Evolutionary conservation across 2,329 filamentous ascomycete genomes (phyloP), one percentile per base, ranked within the genome.

Genomic region (Emericellopsis cladophorae): DNA sequence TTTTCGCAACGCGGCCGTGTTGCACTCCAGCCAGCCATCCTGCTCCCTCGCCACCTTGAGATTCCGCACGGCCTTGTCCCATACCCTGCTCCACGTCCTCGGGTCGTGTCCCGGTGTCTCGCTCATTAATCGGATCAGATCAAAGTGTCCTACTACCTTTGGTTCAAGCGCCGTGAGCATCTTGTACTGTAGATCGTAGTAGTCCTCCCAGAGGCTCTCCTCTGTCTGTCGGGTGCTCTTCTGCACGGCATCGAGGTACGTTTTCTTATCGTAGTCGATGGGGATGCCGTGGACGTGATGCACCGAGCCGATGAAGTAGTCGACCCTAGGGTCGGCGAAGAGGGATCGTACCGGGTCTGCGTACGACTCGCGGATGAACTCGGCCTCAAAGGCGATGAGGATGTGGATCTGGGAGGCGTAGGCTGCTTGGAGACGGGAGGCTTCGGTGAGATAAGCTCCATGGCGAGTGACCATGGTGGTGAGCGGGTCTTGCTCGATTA

Each of bases 291-390:
- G 77, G 7, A 89, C 84, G 60, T 98, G 92, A 63, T 98, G 92
- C 38, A 96, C 73, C 1, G 85, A 93, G 43, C 92, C 92, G 54
- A 98, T 72, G 65, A 95, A 95, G 62, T 93, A 85, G 62, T 96
- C 90, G 45, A 94, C 72, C 9, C 64, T 61, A 32, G 85, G 73
- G 46, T 68, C 55, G 18, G 81, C 64, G 9, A 68, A 57, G 16
- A 86, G 68, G 4, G 86, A 71, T 10, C 59, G 50, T 44, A 94
- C 79, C 37, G 82, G 63, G 2, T 65, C 46, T 0, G 59, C 60
- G 50, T 79, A 76, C 4, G 67, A 70, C 0, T 81, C 71, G 7
- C 89, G 80, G 57, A 95, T 92, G 79, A 86, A 98, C 58, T 98
- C 92, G 41, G 78, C 76, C 61, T 98, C 92, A 57, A 96, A 95